Evolutionary conservation across 345 rosid species (phyloP), one percentile per base, ranked within the genome.

Genomic region (Gynandropsis gynandra): DNA sequence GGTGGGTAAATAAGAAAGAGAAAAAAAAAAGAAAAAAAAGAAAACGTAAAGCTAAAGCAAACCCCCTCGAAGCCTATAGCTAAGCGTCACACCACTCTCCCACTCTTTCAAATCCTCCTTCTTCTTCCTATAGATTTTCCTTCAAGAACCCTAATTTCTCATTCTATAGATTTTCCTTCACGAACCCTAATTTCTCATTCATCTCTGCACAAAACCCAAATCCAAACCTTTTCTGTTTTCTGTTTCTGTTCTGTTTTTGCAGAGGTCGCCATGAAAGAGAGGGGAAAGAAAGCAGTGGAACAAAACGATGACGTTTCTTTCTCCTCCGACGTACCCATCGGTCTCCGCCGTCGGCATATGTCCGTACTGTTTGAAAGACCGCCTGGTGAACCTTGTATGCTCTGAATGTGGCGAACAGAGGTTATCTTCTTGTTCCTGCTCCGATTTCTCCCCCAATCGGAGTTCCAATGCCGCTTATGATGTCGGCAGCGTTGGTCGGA

Each of bases 371-470:
- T 85, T 92, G 52, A 81, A 81, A 57, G 98, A 92, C 56, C 92
- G 97, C n/a, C 69, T 92, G 53, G 65, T 80, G 16, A 83, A 68
- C 50, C 75, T 92, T 56, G 90, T 92, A 0, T 92, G 98, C 42
- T 83, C 97, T 0, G 97, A 87, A 50, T 92, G 98, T 41, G 97
- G 98, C 4, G 97, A 87, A 48, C 98, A 87, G 38, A 68, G 98
- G 11, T 78, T 85, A 31, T 92, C 98, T 27, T 92, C 97, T 12
- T 92, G 98, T 16, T 87, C 97, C 11, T 92, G 97, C 75, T 87
- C 97, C 1, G 70, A 73, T 65, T 62, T 80, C 80, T 81, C 93
- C 17, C 76, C 95, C 41, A 76, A 79, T 33, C 81, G 80, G 2
- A 76, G 63, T 36, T 78, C 82, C 1, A 80, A 83, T 15, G 68